Conservation (phyloP, 2,329 filamentous ascomycete species). For the Exophiala phaeomuriformis region DNA sequence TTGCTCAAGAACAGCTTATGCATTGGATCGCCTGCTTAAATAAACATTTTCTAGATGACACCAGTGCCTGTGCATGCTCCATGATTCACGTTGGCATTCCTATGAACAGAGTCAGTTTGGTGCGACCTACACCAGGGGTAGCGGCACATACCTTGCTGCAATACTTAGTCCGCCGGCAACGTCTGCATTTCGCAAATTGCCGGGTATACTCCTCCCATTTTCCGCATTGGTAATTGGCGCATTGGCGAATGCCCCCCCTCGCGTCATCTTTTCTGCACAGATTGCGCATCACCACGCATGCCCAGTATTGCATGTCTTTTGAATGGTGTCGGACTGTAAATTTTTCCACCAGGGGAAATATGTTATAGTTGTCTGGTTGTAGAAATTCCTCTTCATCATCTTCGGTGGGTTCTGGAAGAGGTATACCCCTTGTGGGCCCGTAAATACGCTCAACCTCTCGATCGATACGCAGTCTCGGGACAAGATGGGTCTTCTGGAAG, state of each 20-base stretch:
- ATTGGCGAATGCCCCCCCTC: slow-evolving; percentile 88
- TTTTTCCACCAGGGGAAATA: slow-evolving; percentile 96
- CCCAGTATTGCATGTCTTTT: slow-evolving; percentile 99
- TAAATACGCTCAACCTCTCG: slow-evolving; percentile 76
- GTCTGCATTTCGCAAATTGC: slow-evolving; percentile 95
- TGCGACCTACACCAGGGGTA: neutral
- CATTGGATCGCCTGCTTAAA: slow-evolving; percentile 16
- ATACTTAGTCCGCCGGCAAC: slow-evolving; percentile 94
- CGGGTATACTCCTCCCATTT: slow-evolving; percentile 97
- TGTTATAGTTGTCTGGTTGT: slow-evolving; percentile 91
- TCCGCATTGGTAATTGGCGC: slow-evolving; percentile 94
- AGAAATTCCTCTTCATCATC: slow-evolving; percentile 80
- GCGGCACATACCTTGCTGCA: slow-evolving; percentile 69
- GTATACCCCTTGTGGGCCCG: slow-evolving; percentile 49
- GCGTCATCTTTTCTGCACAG: slow-evolving; percentile 96
- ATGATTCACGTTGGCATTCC: slow-evolving; percentile 94
- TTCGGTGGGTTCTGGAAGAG: slow-evolving; percentile 44
- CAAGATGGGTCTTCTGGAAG: slow-evolving; percentile 90
- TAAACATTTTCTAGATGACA: slow-evolving; percentile 45
- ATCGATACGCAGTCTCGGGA: slow-evolving; percentile 84
- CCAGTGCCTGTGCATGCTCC: slow-evolving; percentile 98
- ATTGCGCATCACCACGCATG: slow-evolving; percentile 97
- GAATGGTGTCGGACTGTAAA: slow-evolving; percentile 94
- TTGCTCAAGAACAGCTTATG: slow-evolving; percentile 4
- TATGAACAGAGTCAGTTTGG: slow-evolving; percentile 8